Evolutionary conservation across 768 basidiomycete genomes (phyloP).

Genomic region (Leccinum aurantiacum): DNA sequence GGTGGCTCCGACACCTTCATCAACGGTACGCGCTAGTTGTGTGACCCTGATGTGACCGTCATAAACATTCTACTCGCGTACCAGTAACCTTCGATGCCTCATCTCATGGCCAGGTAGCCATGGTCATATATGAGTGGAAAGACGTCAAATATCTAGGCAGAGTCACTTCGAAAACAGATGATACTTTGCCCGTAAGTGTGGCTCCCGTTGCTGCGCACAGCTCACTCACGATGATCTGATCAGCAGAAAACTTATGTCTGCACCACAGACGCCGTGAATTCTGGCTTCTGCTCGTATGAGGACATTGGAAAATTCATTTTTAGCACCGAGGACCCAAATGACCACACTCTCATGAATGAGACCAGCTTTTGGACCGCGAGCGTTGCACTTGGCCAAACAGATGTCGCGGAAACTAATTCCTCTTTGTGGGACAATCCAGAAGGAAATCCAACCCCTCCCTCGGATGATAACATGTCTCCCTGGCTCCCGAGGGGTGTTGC

Average conservation of each 20-base stretch:
- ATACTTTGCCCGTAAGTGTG: conserved; percentile 62
- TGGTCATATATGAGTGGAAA: conserved; percentile 95
- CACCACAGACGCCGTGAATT: conserved; percentile 74
- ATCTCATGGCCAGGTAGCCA: conserved; percentile 85
- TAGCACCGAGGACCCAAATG: conserved; percentile 50
- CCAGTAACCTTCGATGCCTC: conserved; percentile 73
- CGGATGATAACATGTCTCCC: conserved; percentile 47
- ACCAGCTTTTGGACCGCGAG: conserved; percentile 90
- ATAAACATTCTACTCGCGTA: conserved; percentile 16
- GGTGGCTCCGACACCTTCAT: conserved; percentile 75
- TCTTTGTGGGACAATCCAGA: conserved; percentile 60
- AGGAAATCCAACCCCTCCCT: conserved; percentile 56
- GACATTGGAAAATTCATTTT: conserved; percentile 92
- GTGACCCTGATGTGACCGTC: conserved; percentile 6
- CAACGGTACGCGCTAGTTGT: conserved; percentile 55
- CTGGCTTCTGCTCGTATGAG: conserved; percentile 64
- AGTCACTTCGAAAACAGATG: conserved; percentile 51
- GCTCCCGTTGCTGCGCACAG: conserved; percentile 11
- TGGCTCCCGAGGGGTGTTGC: conserved; percentile 39
- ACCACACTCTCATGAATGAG: conserved; percentile 56
- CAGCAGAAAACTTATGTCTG: conserved; percentile 93
- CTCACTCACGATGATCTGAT: conserved; percentile 20
- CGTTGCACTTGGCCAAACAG: conserved; percentile 54
- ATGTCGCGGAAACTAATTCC: conserved; percentile 12
- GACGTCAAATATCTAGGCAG: conserved; percentile 85